Evolutionary conservation across 2,329 filamentous ascomycete genomes (phyloP).

Genomic region (Domatiomyces catenatus): DNA sequence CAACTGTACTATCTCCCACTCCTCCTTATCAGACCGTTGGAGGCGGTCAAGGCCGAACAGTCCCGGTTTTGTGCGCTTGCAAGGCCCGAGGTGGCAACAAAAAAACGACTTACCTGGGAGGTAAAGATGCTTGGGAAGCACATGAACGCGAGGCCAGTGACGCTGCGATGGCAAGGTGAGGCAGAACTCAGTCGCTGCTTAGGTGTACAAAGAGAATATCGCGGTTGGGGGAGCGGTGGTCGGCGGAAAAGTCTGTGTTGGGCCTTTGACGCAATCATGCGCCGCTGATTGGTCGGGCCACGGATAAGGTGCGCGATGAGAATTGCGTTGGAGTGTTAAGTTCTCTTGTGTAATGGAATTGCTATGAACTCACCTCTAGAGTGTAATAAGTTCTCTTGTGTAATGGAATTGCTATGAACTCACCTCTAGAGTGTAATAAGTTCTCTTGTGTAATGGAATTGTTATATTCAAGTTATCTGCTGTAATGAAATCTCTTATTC

Average conservation of each 20-base stretch:
- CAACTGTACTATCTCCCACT: constrained; percentile 5
- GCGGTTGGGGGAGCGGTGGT: not conserved
- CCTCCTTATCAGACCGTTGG: constrained; percentile 5
- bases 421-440: too few species aligned
- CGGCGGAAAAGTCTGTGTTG: not conserved
- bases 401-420: too few species aligned
- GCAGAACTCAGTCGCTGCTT: not conserved
- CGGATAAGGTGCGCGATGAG: not conserved
- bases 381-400: too few species aligned
- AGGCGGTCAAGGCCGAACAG: constrained; percentile 8
- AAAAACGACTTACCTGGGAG: constrained; percentile 52
- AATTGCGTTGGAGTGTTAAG: too few species aligned
- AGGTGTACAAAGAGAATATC: not conserved
- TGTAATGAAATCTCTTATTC: too few species aligned
- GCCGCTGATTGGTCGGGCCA: not conserved
- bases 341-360: too few species aligned
- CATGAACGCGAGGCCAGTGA: constrained; percentile 34
- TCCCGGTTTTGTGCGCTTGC: constrained; percentile 10
- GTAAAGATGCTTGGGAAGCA: constrained; percentile 68
- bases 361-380: too few species aligned
- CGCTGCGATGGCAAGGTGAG: not conserved
- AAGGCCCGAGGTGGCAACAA: not conserved
- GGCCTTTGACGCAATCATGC: not conserved
- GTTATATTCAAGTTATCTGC: too few species aligned
- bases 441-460: too few species aligned